Base-by-base conservation (phyloP, 2,329 filamentous ascomycete genomes). In the Fusarium sp. region DNA sequence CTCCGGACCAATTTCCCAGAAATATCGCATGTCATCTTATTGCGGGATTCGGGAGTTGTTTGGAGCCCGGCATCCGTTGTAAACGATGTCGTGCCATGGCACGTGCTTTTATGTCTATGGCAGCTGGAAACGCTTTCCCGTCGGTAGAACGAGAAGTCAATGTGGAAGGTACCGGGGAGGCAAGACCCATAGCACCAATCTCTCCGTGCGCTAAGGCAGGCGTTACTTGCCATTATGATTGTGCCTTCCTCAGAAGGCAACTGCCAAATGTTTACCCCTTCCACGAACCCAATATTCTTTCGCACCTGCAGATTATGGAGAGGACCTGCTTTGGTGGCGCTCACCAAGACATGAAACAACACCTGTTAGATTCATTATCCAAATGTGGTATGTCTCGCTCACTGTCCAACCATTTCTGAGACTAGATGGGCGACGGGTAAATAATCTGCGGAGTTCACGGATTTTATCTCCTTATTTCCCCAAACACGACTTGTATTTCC, bases 321-420 rank as follows among this genome's bases (percentile, higher is more conserved):
- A 23, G 45, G 42, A 36, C 33, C 38, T 63, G 31, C 52, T 58
- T 50, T 71, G 68, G 65, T 69, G 61, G 65, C 62, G 57, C 28
- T 34, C 57, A 37, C 47, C 26, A 56, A 44, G 37, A 33, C 33
- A 23, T 54, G 58, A 68, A 50, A 67, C 62, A 49, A 53, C 34
- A 30, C 40, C 28, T 26, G 42, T 64, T 38, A 26, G n/a, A 16
- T 18, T 36, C 23, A 12, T 28, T 34, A 36, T 46, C 12, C n/a
- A 56, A 33, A 33, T 30, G 16, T 28, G 42, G 30, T 31, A 38
- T 57, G 34, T 34, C 44, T 31, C 40, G 37, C 45, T 56, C 28
- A 42, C 45, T 36, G 28, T 63, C 60, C 58, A 51, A 55, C 55
- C 57, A 47, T 55, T 66, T 44, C 52, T 28, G 37, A 37, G n/a